Evolutionary conservation across 2,329 filamentous ascomycete species (phyloP).

Genomic region (Aspergillus bombycis): DNA sequence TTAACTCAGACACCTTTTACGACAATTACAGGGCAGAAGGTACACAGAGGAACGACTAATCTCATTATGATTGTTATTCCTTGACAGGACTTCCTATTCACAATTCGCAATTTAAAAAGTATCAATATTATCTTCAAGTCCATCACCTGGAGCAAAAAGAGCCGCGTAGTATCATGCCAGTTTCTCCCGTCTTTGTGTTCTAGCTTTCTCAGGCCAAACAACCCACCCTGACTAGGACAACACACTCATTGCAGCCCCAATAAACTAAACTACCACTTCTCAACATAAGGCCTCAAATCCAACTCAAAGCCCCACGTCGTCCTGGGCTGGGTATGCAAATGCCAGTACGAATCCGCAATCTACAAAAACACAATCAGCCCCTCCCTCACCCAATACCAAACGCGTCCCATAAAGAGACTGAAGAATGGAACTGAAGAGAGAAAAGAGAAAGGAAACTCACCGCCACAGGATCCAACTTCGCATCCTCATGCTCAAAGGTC

Average conservation of each 20-base stretch:
- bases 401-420: neutral
- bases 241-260: neutral
- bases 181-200: too few species aligned
- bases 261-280: slow-evolving; percentile 69
- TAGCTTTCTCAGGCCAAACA: neutral
- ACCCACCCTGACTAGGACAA: fast-evolving
- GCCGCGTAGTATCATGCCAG: too few species aligned
- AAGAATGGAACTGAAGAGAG: neutral
- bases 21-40: too few species aligned
- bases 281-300: slow-evolving; percentile 77
- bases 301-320: slow-evolving; percentile 81
- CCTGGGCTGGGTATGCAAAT: slow-evolving; percentile 76
- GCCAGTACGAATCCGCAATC: slow-evolving; percentile 88
- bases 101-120: too few species aligned
- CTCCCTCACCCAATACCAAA: slow-evolving; percentile 1
- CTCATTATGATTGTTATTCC: neutral
- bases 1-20: too few species aligned
- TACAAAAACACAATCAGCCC: slow-evolving; percentile 37
- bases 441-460: slow-evolving; percentile 53
- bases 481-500: slow-evolving; percentile 60
- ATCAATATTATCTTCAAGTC: too few species aligned
- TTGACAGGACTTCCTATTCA: neutral
- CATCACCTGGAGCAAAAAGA: too few species aligned
- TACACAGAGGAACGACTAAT: neutral
- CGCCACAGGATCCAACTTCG: slow-evolving; percentile 74